Base-by-base conservation (phyloP, 1,284 basidiomycete species). In the Tilletiopsis washingtonensis region DNA sequence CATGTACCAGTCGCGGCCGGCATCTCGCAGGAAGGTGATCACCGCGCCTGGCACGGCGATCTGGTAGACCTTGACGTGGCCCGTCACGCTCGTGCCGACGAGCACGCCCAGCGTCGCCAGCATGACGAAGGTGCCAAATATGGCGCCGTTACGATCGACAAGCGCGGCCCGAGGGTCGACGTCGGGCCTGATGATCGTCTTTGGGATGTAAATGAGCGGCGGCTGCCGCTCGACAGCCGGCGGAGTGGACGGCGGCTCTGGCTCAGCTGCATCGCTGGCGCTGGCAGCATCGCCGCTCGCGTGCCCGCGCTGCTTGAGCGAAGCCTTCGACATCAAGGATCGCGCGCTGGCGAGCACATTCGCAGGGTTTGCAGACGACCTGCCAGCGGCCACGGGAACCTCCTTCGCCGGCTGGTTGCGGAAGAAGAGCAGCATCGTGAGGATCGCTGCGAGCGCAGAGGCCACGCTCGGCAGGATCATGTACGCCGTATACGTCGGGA, bases 11-110 rank as follows among this genome's bases (percentile, higher is more conserved):
- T 83, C 79, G 64, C 84, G 81, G 78, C 80, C 80, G 2, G 84
- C 61, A 65, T 91, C 87, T 43, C 84, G 81, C 2, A 81, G 44
- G 39, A 88, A 78, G 68, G 88, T 87, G 45, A 81, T 71, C 1
- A 80, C 71, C 0, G 90, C 91, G 27, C 91, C 90, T 0, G 93
- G 91, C n/a, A 89, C 78, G 1, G 84, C 87, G 42, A 97, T 84
- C 75, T 70, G 63, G 56, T 78, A 80, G 2, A 81, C 88, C 47
- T 79, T 76, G 49, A 78, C 77, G 39, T 74, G 78, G 24, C 76
- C 74, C 0, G 81, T 74, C 29, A 75, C 75, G 57, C 76, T 80
- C 48, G 82, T 80, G 1, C 78, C 81, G 1, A 84, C 78, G 2
- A 85, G 75, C 1, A 79, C 74, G 2, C 75, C 76, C 5, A 85